Evolutionary conservation across 2,329 filamentous ascomycete genomes (phyloP), one percentile per base, ranked within the genome.

Genomic region (Rutstroemia sp.): DNA sequence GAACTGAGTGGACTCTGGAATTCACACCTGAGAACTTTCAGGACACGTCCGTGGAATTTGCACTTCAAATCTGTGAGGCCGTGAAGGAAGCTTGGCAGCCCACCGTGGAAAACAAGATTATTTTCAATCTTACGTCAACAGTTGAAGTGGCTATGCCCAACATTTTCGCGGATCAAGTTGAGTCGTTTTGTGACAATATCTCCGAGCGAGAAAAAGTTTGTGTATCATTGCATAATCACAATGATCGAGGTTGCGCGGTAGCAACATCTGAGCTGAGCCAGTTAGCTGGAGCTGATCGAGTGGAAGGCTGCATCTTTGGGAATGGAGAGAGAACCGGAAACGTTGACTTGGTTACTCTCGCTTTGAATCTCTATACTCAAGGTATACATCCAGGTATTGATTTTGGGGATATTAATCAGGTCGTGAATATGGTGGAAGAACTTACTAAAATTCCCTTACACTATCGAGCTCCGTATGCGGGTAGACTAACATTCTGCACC

Each of bases 301-400:
- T 96, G 10, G 91, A 96, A 72, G 91, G 91, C 50, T 95, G 89
- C 59, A 77, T 95, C 42, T 92, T 95, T 67, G 90, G 90, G 51
- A 96, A 96, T 64, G 91, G 92, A 58, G 92, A 96, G 77, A 77
- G 92, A 59, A 96, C 91, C 0, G 92, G 92, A 57, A 96, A 96
- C 65, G 90, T 96, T 23, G 91, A 96, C 67, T 79, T 96, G 53
- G 90, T 96, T 45, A 96, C 90, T 37, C 78, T 96, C 54, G 92
- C 83, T 19, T 77, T 96, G 55, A 96, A 96, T 70, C 81, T 96
- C 14, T 96, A 96, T 73, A 95, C 90, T 0, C 91, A 96, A 72
- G 91, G 91, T 57, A 80, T 95, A 46, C 79, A 85, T 66, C 88
- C 89, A 16, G 80, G 86, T n/a, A 80, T 96, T 63, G 90, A 96